Percentiles rank a stretch among this genome's conserved stretches.
Evolutionary conservation across 345 rosid species (phyloP).

Genomic region (Hypericum perforatum): DNA sequence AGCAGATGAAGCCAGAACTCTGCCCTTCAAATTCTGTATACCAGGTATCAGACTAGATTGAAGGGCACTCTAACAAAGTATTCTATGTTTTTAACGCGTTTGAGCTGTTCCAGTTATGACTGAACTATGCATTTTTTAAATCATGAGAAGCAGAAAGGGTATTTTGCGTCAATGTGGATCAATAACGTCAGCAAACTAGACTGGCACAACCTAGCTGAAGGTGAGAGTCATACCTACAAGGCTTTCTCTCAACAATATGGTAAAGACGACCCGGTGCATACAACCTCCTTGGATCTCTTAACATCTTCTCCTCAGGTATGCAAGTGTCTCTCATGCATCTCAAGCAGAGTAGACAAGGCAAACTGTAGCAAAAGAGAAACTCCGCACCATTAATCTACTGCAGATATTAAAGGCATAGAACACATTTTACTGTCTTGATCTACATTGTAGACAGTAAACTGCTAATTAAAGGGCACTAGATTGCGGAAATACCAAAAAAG

Average conservation of each 20-base stretch:
- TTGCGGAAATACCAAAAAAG: constrained; percentile 72
- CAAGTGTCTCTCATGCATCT: constrained; percentile 93
- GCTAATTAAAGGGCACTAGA: no score
- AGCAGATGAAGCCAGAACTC: not conserved
- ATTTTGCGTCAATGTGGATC: not conserved
- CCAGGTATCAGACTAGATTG: no score
- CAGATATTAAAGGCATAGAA: not conserved
- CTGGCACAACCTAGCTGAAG: not conserved
- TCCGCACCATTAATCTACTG: constrained; percentile 4
- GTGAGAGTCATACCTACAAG: constrained; percentile 46
- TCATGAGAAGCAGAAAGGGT: not conserved
- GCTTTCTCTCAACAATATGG: constrained; percentile 90
- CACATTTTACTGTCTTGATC: no score
- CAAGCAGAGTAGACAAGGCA: constrained; percentile 81
- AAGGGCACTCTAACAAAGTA: no score
- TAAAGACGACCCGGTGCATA: constrained; percentile 98
- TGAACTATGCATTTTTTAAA: no score
- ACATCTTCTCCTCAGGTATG: constrained; percentile 72
- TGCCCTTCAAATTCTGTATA: not conserved
- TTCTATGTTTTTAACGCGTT: no score
- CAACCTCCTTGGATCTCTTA: constrained; percentile 89
- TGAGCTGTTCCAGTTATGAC: no score
- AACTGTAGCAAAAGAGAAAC: constrained; percentile 35
- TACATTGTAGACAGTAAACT: no score
- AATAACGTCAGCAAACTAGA: not conserved